Base-by-base conservation (phyloP, 225 moss, liverwort and hornwort genomes). In the Bryum argenteum region DNA sequence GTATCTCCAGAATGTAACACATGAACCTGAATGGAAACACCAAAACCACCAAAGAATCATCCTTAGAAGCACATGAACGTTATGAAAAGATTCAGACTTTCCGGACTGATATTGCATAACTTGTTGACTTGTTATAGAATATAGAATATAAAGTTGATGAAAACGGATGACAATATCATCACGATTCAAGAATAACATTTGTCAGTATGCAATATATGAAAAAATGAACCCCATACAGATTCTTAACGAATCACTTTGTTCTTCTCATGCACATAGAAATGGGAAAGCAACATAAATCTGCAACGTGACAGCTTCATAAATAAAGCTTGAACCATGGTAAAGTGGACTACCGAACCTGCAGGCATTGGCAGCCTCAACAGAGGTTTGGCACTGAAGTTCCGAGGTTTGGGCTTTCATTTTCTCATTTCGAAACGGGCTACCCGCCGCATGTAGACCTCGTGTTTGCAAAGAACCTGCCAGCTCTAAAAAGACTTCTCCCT, bases 401-500 rank as follows among this genome's bases (percentile, higher is more conserved):
- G 86, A 77, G 44, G 89, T 84, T 78, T 75, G 76, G 57, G 78
- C 55, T 60, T 81, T 92, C 23, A 48, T 88, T 16, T 83, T 77
- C 37, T 66, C 79, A 11, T 75, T 77, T 26, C 79, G 78, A 74
- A 89, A 83, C 33, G 85, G 86, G 38, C 81, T 89, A 41, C 92
- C 83, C 14, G 78, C 71, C 61, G 68, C 60, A 41, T 61, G 66
- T 67, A 81, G 75, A 44, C 81, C 82, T 68, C 77, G 81, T 41
- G 81, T 81, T 81, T 89, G 90, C 52, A 88, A 44, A 54, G 88
- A 86, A 33, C 83, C 69, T 17, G 90, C 87, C 41, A 84, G 68
- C 68, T 84, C 75, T 21, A 92, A 67, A 16, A 86, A 81, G n/a
- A 89, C 86, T 71, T 95, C 92, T 47, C 85, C 90, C 91, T 91